Evolutionary conservation across 352 stramenopile genomes (phyloP).

Genomic region (Phytophthora vignae): DNA sequence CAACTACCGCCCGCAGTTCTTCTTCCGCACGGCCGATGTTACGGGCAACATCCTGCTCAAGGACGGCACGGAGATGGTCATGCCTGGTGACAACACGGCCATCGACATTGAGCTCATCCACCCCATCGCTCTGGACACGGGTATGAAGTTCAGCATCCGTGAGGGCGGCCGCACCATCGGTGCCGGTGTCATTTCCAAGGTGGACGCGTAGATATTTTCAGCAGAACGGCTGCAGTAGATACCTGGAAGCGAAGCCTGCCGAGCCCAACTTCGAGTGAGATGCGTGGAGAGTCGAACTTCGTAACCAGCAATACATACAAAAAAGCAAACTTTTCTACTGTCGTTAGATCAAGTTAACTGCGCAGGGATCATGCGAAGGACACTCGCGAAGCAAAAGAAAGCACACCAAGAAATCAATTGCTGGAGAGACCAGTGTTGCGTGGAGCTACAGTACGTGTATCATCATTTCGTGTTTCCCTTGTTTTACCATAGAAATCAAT

Average conservation of each 20-base stretch:
- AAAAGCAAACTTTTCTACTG: slow-evolving; percentile 1
- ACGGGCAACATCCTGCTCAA: slow-evolving; percentile 92
- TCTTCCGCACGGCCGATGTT: slow-evolving; percentile 96
- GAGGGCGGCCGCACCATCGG: slow-evolving; percentile 97
- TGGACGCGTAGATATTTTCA: slow-evolving; percentile 73
- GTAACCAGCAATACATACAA: slow-evolving; percentile 37
- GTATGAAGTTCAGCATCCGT: slow-evolving; percentile 96
- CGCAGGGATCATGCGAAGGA: no score
- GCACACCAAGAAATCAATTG: no score
- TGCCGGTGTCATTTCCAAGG: slow-evolving; percentile 94
- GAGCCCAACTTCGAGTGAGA: slow-evolving; percentile 8
- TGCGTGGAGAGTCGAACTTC: slow-evolving; percentile 16
- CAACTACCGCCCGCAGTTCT: slow-evolving; percentile 98
- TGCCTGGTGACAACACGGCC: slow-evolving; percentile 97
- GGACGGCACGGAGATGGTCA: slow-evolving; percentile 92
- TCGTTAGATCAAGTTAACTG: not conserved
- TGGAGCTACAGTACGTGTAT: slow-evolving; percentile 24
- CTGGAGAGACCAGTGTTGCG: no score
- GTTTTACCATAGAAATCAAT: slow-evolving; percentile 36
- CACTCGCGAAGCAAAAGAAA: no score
- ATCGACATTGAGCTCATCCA: slow-evolving; percentile 94
- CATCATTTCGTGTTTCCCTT: slow-evolving; percentile 31
- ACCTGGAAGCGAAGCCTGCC: slow-evolving; percentile 11
- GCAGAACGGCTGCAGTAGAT: slow-evolving; percentile 32
- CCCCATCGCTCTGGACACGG: slow-evolving; percentile 92